Conservation (phyloP, 805 yeast species). For the Zygotorulaspora danielsina region DNA sequence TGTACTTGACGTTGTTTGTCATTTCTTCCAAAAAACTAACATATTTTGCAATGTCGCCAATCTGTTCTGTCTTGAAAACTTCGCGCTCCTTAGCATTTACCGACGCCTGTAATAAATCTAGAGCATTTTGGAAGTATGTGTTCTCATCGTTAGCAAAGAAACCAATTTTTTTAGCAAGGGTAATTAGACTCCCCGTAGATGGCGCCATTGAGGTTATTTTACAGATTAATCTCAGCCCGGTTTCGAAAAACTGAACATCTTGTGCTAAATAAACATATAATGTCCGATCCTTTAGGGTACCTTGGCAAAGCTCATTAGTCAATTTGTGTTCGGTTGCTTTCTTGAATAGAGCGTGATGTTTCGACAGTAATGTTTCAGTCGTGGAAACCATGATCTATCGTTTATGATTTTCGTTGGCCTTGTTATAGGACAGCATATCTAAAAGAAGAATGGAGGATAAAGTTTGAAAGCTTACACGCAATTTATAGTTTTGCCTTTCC, state of each 20-base stretch:
- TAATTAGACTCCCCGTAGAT: slow-evolving; percentile 36
- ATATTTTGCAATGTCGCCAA: slow-evolving; percentile 39
- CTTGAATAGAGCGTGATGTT: slow-evolving; percentile 25
- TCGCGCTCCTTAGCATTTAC: slow-evolving; percentile 15
- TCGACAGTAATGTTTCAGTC: slow-evolving; percentile 26
- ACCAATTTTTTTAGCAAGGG: slow-evolving; percentile 48
- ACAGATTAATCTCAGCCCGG: slow-evolving; percentile 42
- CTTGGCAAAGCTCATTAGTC: slow-evolving; percentile 45
- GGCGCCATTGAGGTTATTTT: slow-evolving; percentile 44
- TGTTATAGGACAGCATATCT: neutral
- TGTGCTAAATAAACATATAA: slow-evolving; percentile 46
- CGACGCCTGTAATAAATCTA: slow-evolving; percentile 24
- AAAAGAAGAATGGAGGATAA: neutral
- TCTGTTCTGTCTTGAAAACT: slow-evolving; percentile 12
- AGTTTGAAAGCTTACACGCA: neutral
- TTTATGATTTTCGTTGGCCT: neutral
- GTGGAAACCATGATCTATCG: slow-evolving; percentile 20
- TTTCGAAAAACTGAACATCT: slow-evolving; percentile 46
- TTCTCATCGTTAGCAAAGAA: slow-evolving; percentile 47
- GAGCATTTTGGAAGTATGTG: slow-evolving; percentile 41
- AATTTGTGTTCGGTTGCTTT: slow-evolving; percentile 40
- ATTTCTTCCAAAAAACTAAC: slow-evolving; percentile 36
- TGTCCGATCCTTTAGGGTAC: slow-evolving; percentile 41
- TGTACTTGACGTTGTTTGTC: slow-evolving; percentile 25
- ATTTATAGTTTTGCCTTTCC: neutral